Base-by-base conservation (phyloP, 768 basidiomycete genomes). In the Mycena venus region DNA sequence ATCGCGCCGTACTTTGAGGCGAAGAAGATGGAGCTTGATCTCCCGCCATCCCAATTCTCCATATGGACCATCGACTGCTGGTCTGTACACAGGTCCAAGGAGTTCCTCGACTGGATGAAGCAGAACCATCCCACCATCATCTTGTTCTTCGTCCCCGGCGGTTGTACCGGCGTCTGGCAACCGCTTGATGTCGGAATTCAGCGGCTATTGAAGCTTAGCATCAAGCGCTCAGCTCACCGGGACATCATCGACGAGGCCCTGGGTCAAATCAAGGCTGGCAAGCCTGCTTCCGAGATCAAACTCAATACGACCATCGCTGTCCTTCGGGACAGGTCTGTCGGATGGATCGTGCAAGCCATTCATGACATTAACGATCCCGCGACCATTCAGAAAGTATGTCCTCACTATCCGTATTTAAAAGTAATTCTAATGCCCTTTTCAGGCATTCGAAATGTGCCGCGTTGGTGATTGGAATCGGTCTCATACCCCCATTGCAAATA, bases 11-110 rank as follows among this genome's bases (percentile, higher is more conserved):
- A 83, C 72, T 82, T 80, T 59, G 75, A 75, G 12, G 14, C 12
- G 9, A 53, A 60, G 29, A 81, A 80, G 62, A 21, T 10, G 4
- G 19, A 38, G 10, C 78, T 80, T 2, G 56, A 63, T 8, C 63
- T 79, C 11, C 78, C 78, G 0, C 31, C 31, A 3, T 31, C 31
- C 72, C 78, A 63, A 63, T 38, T 34, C 17, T 80, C 58, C 32
- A 56, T 70, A 49, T 80, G 75, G 76, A 60, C 44, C 40, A 78
- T 76, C 49, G 80, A 81, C 42, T 75, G 75, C 32, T 82, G 81
- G 82, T 79, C 81, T 0, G 83, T 84, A 17, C 83, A 85, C 67
- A 71, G 77, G 3, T 82, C 80, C 1, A 25, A 68, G 31, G 80
- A 80, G 19, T 85, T 84, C 63, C 55, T 77, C 2, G 49, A 5